Conservation (phyloP, 495 filamentous ascomycete species). For the Clavariopsis aquatica region DNA sequence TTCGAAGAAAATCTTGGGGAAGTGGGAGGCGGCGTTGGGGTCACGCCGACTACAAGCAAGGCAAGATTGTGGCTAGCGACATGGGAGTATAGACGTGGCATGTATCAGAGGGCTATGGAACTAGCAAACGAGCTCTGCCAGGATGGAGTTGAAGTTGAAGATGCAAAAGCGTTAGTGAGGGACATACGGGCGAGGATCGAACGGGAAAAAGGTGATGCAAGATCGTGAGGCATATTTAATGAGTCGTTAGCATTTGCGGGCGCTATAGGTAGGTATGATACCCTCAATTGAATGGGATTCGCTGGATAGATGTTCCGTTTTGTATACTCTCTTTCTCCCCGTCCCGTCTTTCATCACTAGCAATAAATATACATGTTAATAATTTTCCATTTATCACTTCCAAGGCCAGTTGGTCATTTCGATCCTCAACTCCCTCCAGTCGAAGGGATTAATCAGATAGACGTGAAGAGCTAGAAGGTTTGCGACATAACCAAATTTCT, state of each 20-base stretch:
- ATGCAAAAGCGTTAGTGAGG: constrained; percentile 91
- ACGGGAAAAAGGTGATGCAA: constrained; percentile 38
- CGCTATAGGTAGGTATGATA: constrained; percentile 17
- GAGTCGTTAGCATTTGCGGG: constrained; percentile 3
- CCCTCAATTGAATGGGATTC: constrained; percentile 10
- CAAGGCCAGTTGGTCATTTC: no score
- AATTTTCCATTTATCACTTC: no score
- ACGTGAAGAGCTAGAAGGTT: no score
- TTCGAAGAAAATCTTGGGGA: constrained; percentile 52
- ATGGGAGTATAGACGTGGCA: constrained; percentile 71
- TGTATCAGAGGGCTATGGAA: constrained; percentile 73
- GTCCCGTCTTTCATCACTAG: no score
- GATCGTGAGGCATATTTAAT: background rate
- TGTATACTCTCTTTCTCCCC: background rate
- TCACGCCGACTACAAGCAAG: constrained; percentile 84
- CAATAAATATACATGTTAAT: no score
- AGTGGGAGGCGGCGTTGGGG: constrained; percentile 53
- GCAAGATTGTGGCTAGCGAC: constrained; percentile 92
- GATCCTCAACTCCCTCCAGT: no score
- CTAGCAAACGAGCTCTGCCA: constrained; percentile 89
- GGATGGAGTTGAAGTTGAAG: constrained; percentile 96
- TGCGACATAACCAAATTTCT: no score
- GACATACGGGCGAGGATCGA: constrained; percentile 84
- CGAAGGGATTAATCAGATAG: no score
- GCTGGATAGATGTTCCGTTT: background rate